Conservation (phyloP, 192 early-diverging fungal species). For the Rhizophagus clarus region DNA sequence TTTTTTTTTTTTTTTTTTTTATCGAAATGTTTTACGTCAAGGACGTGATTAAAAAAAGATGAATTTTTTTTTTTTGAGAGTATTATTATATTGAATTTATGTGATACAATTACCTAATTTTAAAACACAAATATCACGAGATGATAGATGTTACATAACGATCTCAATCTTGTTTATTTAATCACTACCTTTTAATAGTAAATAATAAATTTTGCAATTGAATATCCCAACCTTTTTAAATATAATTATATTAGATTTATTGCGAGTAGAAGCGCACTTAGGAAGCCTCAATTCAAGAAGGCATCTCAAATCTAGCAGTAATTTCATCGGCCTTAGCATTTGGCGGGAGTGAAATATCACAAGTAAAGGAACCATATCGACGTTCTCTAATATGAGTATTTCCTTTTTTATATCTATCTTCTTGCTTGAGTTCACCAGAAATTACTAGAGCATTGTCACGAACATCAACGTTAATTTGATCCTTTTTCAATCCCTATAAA, state of each 20-base stretch:
- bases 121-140: not conserved
- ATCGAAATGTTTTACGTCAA: too few species aligned
- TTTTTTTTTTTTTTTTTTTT: too few species aligned
- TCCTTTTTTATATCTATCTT: constrained; percentile 40
- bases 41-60: too few species aligned
- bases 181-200: too few species aligned
- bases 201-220: too few species aligned
- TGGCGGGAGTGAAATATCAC: constrained; percentile 49
- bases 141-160: too few species aligned
- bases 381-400: constrained; percentile 54
- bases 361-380: constrained; percentile 50
- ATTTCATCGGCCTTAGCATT: constrained; percentile 51
- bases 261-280: constrained; percentile 31
- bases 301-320: constrained; percentile 55
- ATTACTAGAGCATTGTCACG: constrained; percentile 50
- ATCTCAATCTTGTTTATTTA: too few species aligned
- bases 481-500: constrained; percentile 50
- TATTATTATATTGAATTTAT: not conserved
- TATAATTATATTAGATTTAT: too few species aligned
- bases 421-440: constrained; percentile 43
- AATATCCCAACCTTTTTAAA: too few species aligned
- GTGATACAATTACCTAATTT: not conserved
- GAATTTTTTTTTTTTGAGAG: not conserved
- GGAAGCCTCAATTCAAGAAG: constrained; percentile 51
- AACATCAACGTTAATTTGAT: constrained; percentile 54